phyloP scores from a whole-genome alignment of 345 rosid genomes.

The Microthlaspi erraticum region DNA sequence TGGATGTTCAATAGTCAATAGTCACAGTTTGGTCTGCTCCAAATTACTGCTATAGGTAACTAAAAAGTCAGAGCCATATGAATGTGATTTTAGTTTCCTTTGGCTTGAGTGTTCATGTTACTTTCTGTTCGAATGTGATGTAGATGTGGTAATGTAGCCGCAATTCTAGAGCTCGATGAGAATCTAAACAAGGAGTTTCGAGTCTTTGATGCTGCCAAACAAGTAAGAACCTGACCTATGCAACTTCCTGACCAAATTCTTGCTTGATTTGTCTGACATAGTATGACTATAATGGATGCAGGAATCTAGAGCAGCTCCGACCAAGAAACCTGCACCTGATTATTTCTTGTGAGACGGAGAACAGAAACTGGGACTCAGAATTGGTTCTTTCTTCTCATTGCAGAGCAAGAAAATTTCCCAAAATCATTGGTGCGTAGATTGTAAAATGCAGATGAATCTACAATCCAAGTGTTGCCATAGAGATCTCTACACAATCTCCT shows the following conservation, averaged over 20 bases:
- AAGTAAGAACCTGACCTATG: slow-evolving; percentile 47
- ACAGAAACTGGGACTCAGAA: slow-evolving; percentile 17
- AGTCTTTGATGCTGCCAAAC: slow-evolving; percentile 88
- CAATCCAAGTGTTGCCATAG: neutral
- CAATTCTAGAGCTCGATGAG: slow-evolving; percentile 87
- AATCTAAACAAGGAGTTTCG: slow-evolving; percentile 70
- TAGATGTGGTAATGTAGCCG: slow-evolving; percentile 94
- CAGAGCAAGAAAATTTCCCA: slow-evolving; percentile 13
- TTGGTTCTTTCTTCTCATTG: neutral
- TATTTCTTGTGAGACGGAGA: slow-evolving; percentile 64
- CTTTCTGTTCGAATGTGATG: slow-evolving; percentile 39
- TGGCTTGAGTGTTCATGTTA: slow-evolving; percentile 23
- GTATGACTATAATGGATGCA: slow-evolving; percentile 44
- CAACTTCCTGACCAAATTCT: neutral
- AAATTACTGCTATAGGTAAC: slow-evolving; percentile 91
- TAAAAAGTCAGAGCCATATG: neutral
- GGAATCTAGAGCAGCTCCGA: slow-evolving; percentile 82
- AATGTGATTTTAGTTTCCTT: neutral
- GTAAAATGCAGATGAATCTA: slow-evolving; percentile 27
- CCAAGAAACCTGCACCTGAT: slow-evolving; percentile 90
- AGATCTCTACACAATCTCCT: neutral
- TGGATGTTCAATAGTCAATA: slow-evolving; percentile 91
- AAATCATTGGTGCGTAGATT: neutral
- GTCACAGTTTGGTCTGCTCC: slow-evolving; percentile 99
- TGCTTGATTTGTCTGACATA: slow-evolving; percentile 2